Percentiles rank a stretch among this genome's conserved stretches.
Conservation (phyloP, 495 filamentous ascomycete genomes). For the Aspergillus haitiensis region DNA sequence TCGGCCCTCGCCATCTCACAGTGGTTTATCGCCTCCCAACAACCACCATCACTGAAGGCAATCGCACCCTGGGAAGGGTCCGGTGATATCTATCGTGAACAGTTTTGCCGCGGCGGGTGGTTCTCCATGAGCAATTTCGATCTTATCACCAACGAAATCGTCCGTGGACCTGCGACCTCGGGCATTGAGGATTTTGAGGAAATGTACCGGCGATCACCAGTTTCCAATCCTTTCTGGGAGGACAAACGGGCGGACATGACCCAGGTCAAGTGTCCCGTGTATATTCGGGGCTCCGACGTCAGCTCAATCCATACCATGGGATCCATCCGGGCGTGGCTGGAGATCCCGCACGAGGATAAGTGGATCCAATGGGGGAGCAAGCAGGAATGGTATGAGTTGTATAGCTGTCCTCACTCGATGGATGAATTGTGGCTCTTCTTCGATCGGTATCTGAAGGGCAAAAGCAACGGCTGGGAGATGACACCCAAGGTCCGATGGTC, state of each 20-base stretch:
- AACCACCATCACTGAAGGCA: conserved; percentile 42
- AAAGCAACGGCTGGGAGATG: conserved; percentile 43
- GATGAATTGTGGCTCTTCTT: conserved; percentile 39
- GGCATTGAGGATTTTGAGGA: conserved; percentile 35
- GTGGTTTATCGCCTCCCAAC: conserved; percentile 41
- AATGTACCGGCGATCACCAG: conserved; percentile 30
- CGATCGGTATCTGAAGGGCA: conserved; percentile 39
- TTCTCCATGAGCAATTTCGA: conserved; percentile 32
- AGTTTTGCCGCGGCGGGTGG: conserved; percentile 36
- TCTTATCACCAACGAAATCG: conserved; percentile 32
- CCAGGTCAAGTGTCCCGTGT: conserved; percentile 28
- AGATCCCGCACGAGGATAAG: conserved; percentile 29
- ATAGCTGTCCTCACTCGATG: conserved; percentile 22
- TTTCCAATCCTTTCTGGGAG: conserved; percentile 30
- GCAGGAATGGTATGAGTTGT: conserved; percentile 48
- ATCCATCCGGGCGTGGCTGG: conserved; percentile 36
- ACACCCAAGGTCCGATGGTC: conserved; percentile 40
- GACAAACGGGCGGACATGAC: conserved; percentile 31
- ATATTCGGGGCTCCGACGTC: conserved; percentile 32
- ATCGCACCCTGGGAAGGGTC: conserved; percentile 52
- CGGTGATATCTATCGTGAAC: conserved; percentile 47
- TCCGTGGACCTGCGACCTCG: conserved; percentile 26
- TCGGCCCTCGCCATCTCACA: conserved; percentile 40
- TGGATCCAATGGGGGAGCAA: conserved; percentile 35
- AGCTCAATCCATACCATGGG: conserved; percentile 41